Evolutionary conservation across 352 stramenopile genomes (phyloP).

Genomic region (Globisporangium polare): DNA sequence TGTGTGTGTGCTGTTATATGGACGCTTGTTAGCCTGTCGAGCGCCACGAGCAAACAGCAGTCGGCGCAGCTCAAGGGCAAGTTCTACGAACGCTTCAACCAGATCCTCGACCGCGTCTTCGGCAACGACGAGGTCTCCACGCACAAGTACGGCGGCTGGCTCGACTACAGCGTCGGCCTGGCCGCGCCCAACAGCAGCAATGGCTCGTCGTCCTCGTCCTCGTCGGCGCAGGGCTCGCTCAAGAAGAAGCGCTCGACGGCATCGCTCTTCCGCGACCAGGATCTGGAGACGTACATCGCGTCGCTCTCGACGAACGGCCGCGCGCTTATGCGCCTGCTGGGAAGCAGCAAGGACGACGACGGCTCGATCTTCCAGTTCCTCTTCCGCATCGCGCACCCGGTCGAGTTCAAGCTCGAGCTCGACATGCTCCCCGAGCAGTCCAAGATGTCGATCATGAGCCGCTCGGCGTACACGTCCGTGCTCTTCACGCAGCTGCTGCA

Average conservation of each 20-base stretch:
- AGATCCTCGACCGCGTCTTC: slow-evolving; percentile 77
- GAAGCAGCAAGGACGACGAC: slow-evolving; percentile 55
- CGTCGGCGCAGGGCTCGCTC: slow-evolving; percentile 20
- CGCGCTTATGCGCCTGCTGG: slow-evolving; percentile 54
- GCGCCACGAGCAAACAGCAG: slow-evolving; percentile 61
- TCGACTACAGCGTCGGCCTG: slow-evolving; percentile 75
- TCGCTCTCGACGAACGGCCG: slow-evolving; percentile 45
- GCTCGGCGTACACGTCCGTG: slow-evolving; percentile 55
- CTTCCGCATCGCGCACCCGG: slow-evolving; percentile 66
- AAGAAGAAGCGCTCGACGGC: slow-evolving; percentile 40
- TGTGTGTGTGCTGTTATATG: not conserved
- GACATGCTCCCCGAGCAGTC: slow-evolving; percentile 79
- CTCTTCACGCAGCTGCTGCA: slow-evolving; percentile 83
- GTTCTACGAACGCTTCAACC: slow-evolving; percentile 86
- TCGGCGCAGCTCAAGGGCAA: slow-evolving; percentile 74
- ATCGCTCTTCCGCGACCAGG: slow-evolving; percentile 35
- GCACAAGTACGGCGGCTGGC: slow-evolving; percentile 76
- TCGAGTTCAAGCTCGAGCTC: slow-evolving; percentile 80
- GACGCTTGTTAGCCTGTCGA: slow-evolving; percentile 24
- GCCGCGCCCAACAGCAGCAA: slow-evolving; percentile 9
- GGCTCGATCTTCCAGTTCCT: slow-evolving; percentile 80
- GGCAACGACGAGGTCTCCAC: slow-evolving; percentile 69
- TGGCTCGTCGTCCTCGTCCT: not conserved
- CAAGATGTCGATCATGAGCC: slow-evolving; percentile 71
- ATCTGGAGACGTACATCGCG: slow-evolving; percentile 52